Conservation (phyloP, 495 filamentous ascomycete species). For the Podospora anserina region DNA sequence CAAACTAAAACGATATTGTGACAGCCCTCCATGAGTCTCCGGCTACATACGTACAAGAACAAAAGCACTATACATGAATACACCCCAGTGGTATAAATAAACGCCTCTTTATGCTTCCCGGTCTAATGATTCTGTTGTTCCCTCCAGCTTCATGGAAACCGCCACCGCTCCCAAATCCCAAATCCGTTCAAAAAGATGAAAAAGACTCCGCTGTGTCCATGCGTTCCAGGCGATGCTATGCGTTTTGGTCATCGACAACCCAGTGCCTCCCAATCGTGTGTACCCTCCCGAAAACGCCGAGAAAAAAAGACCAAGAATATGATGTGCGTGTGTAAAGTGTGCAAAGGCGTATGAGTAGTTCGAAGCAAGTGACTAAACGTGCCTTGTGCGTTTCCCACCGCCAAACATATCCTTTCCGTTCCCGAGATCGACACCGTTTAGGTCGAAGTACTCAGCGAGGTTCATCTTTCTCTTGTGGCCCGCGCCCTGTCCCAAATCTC, state of each 20-base stretch:
- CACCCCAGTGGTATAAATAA: constrained; percentile 22
- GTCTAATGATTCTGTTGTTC: constrained; percentile 10
- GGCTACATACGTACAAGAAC: constrained; percentile 8
- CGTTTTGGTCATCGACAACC: constrained; percentile 11
- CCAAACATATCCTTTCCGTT: constrained; percentile 59
- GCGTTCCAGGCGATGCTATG: constrained; percentile 22
- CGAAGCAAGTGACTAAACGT: not conserved
- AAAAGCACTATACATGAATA: constrained; percentile 13
- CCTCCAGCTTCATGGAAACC: constrained; percentile 1
- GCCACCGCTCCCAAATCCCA: not conserved
- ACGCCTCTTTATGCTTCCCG: constrained; percentile 24
- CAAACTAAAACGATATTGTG: not conserved
- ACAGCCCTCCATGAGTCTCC: not conserved
- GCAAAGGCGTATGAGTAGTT: not conserved
- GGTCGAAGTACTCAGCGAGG: constrained; percentile 77
- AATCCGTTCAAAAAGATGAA: constrained; percentile 1
- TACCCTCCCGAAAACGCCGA: constrained; percentile 9
- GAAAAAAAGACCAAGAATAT: constrained; percentile 40
- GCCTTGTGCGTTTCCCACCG: constrained; percentile 67
- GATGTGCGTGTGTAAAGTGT: constrained; percentile 26
- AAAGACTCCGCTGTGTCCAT: constrained; percentile 11
- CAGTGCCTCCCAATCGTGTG: constrained; percentile 8
- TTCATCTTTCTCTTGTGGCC: constrained; percentile 78
- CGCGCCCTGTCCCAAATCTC: constrained; percentile 54
- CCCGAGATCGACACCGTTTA: constrained; percentile 62